These are phyloP conservation scores for Phytophthora pluvialis DNA, from an alignment of 352 stramenopile genomes.

Conservation along the genomic window DNA sequence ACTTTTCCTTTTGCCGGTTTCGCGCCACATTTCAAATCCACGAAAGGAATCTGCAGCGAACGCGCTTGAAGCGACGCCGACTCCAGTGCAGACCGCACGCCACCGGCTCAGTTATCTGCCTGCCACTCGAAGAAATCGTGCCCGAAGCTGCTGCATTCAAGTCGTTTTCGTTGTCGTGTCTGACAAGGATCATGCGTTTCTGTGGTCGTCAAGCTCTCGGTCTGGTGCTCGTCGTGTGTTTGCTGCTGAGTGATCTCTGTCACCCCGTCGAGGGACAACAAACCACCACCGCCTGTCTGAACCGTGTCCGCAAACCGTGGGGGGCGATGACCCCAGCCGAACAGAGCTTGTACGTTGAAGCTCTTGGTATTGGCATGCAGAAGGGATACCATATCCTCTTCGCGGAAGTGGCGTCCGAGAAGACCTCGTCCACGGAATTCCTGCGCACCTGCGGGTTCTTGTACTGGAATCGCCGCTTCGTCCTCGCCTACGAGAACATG, in stretches of 20 bases:
- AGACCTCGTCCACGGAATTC: constrained; percentile 42
- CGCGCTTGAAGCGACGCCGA: background rate
- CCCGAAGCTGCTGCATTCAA: background rate
- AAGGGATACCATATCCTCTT: constrained; percentile 64
- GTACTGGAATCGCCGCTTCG: constrained; percentile 75
- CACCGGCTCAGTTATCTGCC: constrained; percentile 1
- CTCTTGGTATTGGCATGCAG: constrained; percentile 50
- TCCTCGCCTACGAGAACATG: constrained; percentile 82
- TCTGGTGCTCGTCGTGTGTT: constrained; percentile 21
- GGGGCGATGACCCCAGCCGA: constrained; percentile 32
- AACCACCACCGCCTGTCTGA: constrained; percentile 4
- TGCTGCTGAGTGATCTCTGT: constrained; percentile 17
- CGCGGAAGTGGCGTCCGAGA: constrained; percentile 59
- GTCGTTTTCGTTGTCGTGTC: background rate
- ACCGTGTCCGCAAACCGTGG: constrained; percentile 39
- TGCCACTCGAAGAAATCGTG: constrained; percentile 2
- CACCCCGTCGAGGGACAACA: constrained; percentile 5
- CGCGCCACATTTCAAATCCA: constrained; percentile 17
- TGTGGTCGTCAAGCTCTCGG: background rate
- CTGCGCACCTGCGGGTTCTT: constrained; percentile 61
- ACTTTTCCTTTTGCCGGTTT: constrained; percentile 8
- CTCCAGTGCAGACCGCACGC: background rate
- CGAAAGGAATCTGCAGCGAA: constrained; percentile 17
- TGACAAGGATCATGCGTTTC: constrained; percentile 20
- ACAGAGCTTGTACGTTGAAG: constrained; percentile 43